A percentile compares a stretch with the other conserved stretches of the same genome.
Conservation (phyloP, 352 stramenopile species). For the Paralagenidium karlingii region DNA sequence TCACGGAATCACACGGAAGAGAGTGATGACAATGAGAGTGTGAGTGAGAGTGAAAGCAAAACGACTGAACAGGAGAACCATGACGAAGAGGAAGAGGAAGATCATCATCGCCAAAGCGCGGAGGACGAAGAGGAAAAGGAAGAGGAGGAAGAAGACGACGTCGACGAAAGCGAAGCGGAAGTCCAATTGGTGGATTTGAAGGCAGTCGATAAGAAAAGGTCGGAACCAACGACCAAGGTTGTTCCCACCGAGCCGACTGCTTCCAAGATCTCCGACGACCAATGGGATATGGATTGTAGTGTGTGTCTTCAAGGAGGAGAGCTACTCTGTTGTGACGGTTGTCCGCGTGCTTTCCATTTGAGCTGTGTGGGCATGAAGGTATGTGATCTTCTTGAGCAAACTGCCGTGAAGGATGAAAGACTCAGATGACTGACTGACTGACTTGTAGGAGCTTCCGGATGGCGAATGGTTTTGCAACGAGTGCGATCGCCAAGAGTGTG, state of each 20-base stretch:
- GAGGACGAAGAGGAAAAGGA: background rate
- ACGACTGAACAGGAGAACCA: background rate
- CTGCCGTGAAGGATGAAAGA: background rate
- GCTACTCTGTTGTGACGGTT: conserved; percentile 86
- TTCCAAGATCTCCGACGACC: conserved; percentile 34
- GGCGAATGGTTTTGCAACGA: conserved; percentile 85
- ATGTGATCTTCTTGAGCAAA: conserved; percentile 1
- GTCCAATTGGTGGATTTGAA: background rate
- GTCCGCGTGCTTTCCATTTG: conserved; percentile 85
- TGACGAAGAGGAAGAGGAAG: background rate
- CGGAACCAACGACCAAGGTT: background rate
- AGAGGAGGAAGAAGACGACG: background rate
- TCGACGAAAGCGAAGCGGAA: background rate
- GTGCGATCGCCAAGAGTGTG: conserved; percentile 74
- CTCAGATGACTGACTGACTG: background rate
- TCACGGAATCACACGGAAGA: background rate
- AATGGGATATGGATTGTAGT: conserved; percentile 84
- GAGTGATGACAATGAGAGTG: background rate
- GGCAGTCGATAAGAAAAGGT: background rate
- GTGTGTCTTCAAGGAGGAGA: conserved; percentile 77
- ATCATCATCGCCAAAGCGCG: background rate
- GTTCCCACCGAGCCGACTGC: conserved; percentile 13
- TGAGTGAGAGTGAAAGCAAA: no score
- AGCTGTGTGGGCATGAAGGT: conserved; percentile 67
- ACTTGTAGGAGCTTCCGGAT: conserved; percentile 27